Evolutionary conservation across 1,139 yeast species (phyloP), one percentile per base, ranked within the genome.

Genomic region (Kodamaea anthophila): DNA sequence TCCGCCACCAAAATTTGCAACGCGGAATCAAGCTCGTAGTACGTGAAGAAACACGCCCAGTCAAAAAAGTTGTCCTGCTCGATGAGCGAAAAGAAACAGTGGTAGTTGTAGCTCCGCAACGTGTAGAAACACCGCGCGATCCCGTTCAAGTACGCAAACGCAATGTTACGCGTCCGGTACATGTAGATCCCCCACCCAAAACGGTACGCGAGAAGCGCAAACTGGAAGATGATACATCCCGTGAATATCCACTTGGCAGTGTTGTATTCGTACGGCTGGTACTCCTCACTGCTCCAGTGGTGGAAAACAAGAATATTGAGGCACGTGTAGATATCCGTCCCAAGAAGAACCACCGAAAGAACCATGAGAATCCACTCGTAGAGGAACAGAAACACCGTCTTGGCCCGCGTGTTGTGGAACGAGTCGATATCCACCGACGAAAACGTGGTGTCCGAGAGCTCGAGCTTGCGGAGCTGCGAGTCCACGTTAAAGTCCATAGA

Each of bases 161-260:
- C 82, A 30, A 86, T 79, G 51, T 78, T 79, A 35, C 69, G 61
- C 4, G 85, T 74, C 29, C 70, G 58, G 42, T 66, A 76, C 11
- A 80, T 67, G 30, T 69, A 65, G 16, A 74, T 58, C 1, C 87
- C 93, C 57, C 75, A 61, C 5, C 74, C 42, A 54, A 74, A 63
- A 35, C 78, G 83, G 52, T 75, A 75, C 1, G 75, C 40, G 28
- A 81, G 47, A 16, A 83, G 60, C 5, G 72, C 57, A 32, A 83
- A 64, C 14, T 91, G 79, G 36, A 84, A 71, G n/a, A 86, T 68
- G 38, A 86, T 86, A 51, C 96, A 86, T 1, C 81, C 86, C 7
- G 88, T 79, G 51, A 85, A 86, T 10, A 86, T 62, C 87, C 94
- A 82, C 49, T 83, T 77, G 31, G 93, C 73, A 9, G 61, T 47